phyloP scores from a whole-genome alignment of 2,329 filamentous ascomycete genomes.

The Chaetomium globosum region DNA sequence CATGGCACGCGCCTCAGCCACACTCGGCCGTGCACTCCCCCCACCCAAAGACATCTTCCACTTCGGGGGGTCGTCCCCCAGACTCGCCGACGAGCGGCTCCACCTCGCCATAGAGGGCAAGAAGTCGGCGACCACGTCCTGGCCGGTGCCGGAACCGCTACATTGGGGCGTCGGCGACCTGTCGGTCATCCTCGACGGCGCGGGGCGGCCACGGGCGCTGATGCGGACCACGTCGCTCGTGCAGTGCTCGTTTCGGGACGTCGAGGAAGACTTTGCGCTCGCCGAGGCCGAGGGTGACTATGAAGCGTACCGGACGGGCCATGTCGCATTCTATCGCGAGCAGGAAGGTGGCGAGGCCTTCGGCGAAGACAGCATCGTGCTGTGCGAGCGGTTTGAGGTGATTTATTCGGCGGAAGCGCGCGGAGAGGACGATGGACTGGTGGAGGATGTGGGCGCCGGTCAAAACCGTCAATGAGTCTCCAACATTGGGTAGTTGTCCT shows the following conservation, averaged over 20 bases:
- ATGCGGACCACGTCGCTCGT: constrained; percentile 39
- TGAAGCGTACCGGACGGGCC: constrained; percentile 36
- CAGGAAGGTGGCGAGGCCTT: constrained; percentile 34
- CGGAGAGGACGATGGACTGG: background rate
- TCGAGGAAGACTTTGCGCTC: constrained; percentile 39
- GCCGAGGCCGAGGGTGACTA: constrained; percentile 41
- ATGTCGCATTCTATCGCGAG: constrained; percentile 36
- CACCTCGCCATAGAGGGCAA: constrained; percentile 35
- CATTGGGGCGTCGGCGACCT: constrained; percentile 40
- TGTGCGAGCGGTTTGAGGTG: constrained; percentile 40
- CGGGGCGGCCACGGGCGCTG: constrained; percentile 34
- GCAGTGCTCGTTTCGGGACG: constrained; percentile 38
- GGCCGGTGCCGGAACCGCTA: constrained; percentile 38
- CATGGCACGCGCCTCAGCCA: constrained; percentile 36
- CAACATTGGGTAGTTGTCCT: background rate
- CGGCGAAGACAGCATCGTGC: constrained; percentile 37
- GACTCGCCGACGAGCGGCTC: constrained; percentile 31
- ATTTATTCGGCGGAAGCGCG: constrained; percentile 30
- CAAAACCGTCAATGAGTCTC: background rate
- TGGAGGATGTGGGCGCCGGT: background rate
- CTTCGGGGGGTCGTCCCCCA: constrained; percentile 35
- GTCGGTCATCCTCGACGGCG: constrained; percentile 39
- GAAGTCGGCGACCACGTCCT: constrained; percentile 41
- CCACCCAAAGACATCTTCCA: constrained; percentile 39
- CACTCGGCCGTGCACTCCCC: constrained; percentile 31